These are phyloP conservation scores for Zalaria obscura DNA, from an alignment of 2,329 filamentous ascomycete species.

Conservation along the genomic window DNA sequence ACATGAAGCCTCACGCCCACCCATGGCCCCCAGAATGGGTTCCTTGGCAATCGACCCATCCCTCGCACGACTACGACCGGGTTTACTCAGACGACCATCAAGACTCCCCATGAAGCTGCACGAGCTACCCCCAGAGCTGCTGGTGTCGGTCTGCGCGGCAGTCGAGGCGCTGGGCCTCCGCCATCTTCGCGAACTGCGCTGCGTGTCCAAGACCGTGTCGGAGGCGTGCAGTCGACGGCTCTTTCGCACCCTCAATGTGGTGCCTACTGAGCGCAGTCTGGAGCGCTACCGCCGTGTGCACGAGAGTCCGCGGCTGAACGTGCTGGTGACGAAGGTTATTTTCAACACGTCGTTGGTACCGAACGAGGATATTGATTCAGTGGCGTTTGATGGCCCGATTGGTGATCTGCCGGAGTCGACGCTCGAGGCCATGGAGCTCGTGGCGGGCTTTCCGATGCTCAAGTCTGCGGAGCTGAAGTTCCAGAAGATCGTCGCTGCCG, in stretches of 20 bases:
- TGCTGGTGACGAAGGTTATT: neutral
- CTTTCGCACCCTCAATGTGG: slow-evolving; percentile 1
- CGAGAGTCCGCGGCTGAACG: neutral
- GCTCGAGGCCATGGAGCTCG: slow-evolving; percentile 1
- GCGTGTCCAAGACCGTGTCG: slow-evolving; percentile 3
- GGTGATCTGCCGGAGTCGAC: slow-evolving; percentile 2
- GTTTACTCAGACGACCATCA: neutral
- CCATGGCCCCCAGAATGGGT: too few species aligned
- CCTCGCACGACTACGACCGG: too few species aligned
- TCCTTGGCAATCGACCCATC: too few species aligned
- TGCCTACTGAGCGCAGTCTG: slow-evolving; percentile 1
- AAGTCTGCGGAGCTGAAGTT: slow-evolving; percentile 1
- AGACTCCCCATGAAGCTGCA: neutral
- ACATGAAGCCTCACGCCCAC: too few species aligned
- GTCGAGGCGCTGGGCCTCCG: neutral
- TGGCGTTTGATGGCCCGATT: slow-evolving; percentile 3
- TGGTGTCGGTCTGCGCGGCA: neutral
- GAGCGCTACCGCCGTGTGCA: neutral
- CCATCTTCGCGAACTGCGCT: neutral
- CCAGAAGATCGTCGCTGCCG: slow-evolving; percentile 2
- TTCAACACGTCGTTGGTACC: slow-evolving; percentile 4
- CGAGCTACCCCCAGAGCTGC: neutral
- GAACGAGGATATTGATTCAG: slow-evolving; percentile 2
- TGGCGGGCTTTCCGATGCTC: slow-evolving; percentile 1
- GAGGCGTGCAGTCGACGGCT: slow-evolving; percentile 1